A percentile compares a stretch with the other conserved stretches of the same genome.
Conservation (phyloP, 345 rosid genomes). For the Chamaenerion angustifolium region DNA sequence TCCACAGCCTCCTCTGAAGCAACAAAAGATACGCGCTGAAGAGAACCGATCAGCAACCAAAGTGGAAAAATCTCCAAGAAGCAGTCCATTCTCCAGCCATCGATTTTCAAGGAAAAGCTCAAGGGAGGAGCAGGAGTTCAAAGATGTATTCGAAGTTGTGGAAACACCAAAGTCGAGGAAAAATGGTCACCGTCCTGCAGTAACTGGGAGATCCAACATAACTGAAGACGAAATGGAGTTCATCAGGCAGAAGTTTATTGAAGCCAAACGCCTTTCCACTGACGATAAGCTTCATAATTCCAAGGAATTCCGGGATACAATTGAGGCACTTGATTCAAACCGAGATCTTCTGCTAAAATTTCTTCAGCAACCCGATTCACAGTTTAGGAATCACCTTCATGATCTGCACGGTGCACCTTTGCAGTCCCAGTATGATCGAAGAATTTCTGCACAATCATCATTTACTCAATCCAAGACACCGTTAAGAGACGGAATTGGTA, state of each 20-base stretch:
- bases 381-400: slow-evolving; percentile 67
- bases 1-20: slow-evolving; percentile 31
- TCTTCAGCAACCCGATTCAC: slow-evolving; percentile 82
- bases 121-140: slow-evolving; percentile 68
- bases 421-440: slow-evolving; percentile 28
- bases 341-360: slow-evolving; percentile 61
- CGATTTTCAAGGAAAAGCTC: slow-evolving; percentile 54
- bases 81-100: slow-evolving; percentile 23
- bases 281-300: slow-evolving; percentile 65
- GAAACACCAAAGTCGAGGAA: slow-evolving; percentile 44
- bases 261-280: slow-evolving; percentile 61
- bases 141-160: slow-evolving; percentile 89
- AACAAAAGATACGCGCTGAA: slow-evolving; percentile 26
- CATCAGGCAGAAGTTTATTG: slow-evolving; percentile 56
- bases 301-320: slow-evolving; percentile 57
- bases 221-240: slow-evolving; percentile 63
- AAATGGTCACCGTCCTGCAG: slow-evolving; percentile 18
- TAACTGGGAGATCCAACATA: slow-evolving; percentile 21
- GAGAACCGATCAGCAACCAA: slow-evolving; percentile 15
- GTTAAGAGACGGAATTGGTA: slow-evolving; percentile 21
- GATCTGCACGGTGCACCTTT: slow-evolving; percentile 38
- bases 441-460: slow-evolving; percentile 28
- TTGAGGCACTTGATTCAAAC: slow-evolving; percentile 74
- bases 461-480: slow-evolving; percentile 16
- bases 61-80: slow-evolving; percentile 24